phyloP scores from a whole-genome alignment of 1,139 yeast genomes.

The Saccharomyces hybrid region DNA sequence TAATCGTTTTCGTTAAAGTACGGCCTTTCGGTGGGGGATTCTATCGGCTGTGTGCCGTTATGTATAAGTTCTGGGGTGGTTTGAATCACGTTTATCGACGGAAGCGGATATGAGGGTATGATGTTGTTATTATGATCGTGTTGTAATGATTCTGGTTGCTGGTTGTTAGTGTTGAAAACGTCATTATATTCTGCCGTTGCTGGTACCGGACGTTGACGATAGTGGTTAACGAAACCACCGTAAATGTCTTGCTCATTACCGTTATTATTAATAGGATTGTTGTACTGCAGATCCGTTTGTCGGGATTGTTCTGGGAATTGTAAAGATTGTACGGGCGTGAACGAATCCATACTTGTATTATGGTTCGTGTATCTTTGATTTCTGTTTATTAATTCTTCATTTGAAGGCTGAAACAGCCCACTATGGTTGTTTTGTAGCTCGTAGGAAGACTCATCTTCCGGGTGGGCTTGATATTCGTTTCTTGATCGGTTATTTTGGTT shows the following conservation, averaged over 20 bases:
- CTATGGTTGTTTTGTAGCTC: background rate
- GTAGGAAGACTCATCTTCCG: background rate
- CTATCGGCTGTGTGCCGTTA: conserved; percentile 5
- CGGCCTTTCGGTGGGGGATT: conserved; percentile 2
- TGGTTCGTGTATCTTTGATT: background rate
- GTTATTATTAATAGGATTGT: background rate
- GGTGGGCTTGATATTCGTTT: background rate
- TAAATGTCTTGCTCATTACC: background rate
- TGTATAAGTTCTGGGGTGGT: conserved; percentile 14
- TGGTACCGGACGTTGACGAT: background rate
- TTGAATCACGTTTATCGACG: conserved; percentile 18
- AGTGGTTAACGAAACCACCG: background rate
- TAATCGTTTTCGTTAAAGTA: conserved; percentile 17
- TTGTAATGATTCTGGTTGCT: background rate
- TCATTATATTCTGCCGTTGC: conserved; percentile 1
- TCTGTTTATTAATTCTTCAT: background rate
- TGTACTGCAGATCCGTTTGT: background rate
- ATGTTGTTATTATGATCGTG: background rate
- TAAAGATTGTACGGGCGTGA: background rate
- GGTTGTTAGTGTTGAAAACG: conserved; percentile 1
- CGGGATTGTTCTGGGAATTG: background rate
- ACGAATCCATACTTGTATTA: background rate
- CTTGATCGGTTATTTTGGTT: background rate
- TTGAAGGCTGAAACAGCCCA: background rate
- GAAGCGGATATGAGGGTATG: conserved; percentile 7